Evolutionary conservation across 306 rosid genomes (phyloP).

Genomic region (Boehmeria nivea): DNA sequence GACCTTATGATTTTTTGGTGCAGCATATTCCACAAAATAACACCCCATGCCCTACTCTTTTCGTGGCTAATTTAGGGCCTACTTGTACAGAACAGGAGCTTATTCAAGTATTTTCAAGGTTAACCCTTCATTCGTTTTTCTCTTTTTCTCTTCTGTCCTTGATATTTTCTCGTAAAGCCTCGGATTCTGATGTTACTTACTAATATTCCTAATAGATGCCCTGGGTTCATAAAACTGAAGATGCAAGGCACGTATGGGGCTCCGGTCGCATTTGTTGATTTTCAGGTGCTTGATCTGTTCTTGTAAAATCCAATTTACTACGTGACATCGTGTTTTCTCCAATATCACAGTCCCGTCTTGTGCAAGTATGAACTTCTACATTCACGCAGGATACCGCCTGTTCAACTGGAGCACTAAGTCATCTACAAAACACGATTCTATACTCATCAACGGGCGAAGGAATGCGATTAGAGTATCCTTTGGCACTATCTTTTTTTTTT

Average conservation of each 20-base stretch:
- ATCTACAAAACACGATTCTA: constrained; percentile 77
- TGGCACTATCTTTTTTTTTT: not conserved
- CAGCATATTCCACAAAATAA: constrained; percentile 44
- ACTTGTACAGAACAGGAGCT: constrained; percentile 85
- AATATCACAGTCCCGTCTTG: no score
- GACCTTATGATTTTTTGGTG: constrained; percentile 38
- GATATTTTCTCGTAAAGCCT: no score
- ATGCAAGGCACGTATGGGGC: constrained; percentile 93
- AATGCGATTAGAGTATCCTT: constrained; percentile 94
- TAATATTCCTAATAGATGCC: constrained; percentile 46
- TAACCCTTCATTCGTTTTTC: not conserved
- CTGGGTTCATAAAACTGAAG: constrained; percentile 83
- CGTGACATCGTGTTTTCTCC: not conserved
- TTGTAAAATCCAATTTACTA: not conserved
- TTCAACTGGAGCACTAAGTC: constrained; percentile 63
- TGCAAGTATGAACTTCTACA: not conserved
- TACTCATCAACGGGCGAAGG: constrained; percentile 79
- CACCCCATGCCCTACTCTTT: constrained; percentile 78
- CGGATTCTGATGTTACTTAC: constrained; percentile 2
- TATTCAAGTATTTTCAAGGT: constrained; percentile 78
- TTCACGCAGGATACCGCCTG: constrained; percentile 54
- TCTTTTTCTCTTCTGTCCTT: not conserved
- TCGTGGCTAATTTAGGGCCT: constrained; percentile 89
- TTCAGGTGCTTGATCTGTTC: constrained; percentile 52
- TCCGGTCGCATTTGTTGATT: constrained; percentile 94